These are phyloP conservation scores for Alternaria sp. DNA, from an alignment of 2,329 filamentous ascomycete genomes.

Conservation along the genomic window DNA sequence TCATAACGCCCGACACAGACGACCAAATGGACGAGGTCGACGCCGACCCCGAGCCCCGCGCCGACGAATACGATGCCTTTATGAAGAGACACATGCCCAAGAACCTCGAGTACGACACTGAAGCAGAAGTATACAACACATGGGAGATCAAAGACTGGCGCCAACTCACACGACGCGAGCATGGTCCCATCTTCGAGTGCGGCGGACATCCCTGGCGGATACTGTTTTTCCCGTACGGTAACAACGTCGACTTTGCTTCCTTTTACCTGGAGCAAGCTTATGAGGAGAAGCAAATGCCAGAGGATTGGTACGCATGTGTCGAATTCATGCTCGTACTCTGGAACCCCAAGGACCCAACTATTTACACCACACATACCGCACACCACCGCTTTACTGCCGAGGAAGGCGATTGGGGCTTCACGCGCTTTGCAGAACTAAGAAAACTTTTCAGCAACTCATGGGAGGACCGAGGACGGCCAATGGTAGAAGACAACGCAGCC, in stretches of 20 bases:
- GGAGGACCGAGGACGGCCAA: conserved; percentile 73
- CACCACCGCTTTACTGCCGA: conserved; percentile 96
- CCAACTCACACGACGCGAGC: conserved; percentile 77
- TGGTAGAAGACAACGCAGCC: conserved; percentile 79
- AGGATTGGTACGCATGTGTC: conserved; percentile 96
- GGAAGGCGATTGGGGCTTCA: conserved; percentile 98
- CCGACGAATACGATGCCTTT: conserved; percentile 80
- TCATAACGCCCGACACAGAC: conserved; percentile 68
- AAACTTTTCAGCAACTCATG: conserved; percentile 83
- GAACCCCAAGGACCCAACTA: conserved; percentile 91
- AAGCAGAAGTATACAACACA: conserved; percentile 78
- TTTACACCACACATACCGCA: conserved; percentile 79
- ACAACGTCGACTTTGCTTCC: conserved; percentile 91
- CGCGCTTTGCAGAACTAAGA: conserved; percentile 89
- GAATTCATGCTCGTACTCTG: conserved; percentile 94
- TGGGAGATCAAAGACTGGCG: conserved; percentile 92
- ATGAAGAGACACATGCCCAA: conserved; percentile 79
- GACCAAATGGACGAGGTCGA: conserved; percentile 66
- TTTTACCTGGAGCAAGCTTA: conserved; percentile 97
- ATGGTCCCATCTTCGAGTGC: conserved; percentile 87
- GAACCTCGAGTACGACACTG: conserved; percentile 80
- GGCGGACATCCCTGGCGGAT: conserved; percentile 93
- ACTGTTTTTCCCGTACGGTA: conserved; percentile 93
- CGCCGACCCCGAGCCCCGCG: conserved; percentile 61
- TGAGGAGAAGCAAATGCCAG: conserved; percentile 75